Evolutionary conservation across 139 green algal genomes (phyloP).

Genomic region (Edaphochlamys debaryana): DNA sequence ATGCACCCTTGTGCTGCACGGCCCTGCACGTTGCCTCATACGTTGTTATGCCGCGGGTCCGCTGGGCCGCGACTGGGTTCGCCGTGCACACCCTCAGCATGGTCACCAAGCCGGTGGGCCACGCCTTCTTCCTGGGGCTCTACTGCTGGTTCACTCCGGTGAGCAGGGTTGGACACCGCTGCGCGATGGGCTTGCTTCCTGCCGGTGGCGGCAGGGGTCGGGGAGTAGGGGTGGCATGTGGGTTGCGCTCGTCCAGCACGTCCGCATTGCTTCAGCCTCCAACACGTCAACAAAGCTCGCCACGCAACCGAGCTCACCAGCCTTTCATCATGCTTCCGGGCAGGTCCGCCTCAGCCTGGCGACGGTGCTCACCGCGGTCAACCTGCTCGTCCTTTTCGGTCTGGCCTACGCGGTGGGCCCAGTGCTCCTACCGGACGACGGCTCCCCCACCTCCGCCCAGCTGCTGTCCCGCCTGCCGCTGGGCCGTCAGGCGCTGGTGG

Average conservation of each 20-base stretch:
- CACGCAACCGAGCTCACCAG: no score
- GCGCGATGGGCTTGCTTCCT: no score
- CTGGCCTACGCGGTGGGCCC: neutral
- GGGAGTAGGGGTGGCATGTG: no score
- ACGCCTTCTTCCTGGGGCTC: neutral
- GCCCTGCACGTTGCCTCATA: neutral
- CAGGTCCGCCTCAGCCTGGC: neutral
- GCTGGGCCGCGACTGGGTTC: neutral
- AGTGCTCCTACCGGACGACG: neutral
- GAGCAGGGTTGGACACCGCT: no score
- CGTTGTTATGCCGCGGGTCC: neutral
- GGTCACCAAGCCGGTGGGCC: neutral
- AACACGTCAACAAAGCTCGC: no score
- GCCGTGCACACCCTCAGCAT: neutral
- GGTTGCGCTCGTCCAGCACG: no score
- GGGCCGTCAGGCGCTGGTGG: neutral
- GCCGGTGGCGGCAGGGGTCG: no score
- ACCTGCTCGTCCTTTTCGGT: neutral
- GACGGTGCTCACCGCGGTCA: neutral
- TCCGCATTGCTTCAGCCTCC: no score
- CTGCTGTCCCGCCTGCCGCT: neutral
- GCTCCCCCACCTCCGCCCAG: neutral
- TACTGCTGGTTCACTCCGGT: neutral
- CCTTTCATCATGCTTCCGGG: no score
- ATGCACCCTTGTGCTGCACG: neutral